phyloP scores from a whole-genome alignment of 2,329 filamentous ascomycete genomes.

The Penicillium janthinellum region DNA sequence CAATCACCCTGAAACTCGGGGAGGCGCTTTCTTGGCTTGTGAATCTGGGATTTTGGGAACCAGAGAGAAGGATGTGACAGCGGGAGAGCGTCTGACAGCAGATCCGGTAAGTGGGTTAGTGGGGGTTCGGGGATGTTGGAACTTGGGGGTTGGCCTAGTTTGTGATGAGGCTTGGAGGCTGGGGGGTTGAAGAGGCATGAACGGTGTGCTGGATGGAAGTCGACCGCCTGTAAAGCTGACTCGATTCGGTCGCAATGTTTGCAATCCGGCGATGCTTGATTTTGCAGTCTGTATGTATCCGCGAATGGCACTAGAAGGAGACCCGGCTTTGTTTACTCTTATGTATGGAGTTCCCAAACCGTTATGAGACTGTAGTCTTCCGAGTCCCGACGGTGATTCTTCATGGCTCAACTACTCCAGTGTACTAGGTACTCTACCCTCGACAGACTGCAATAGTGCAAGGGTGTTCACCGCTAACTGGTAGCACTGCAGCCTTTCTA shows the following conservation, averaged over 20 bases:
- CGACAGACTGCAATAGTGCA: background rate
- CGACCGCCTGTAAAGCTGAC: too few species aligned
- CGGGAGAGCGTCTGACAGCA: slow-evolving; percentile 18
- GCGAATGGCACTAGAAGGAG: background rate
- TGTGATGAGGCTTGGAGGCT: background rate
- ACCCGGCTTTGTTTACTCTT: background rate
- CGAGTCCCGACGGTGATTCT: background rate
- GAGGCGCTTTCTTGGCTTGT: slow-evolving; percentile 14
- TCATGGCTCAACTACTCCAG: background rate
- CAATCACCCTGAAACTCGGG: slow-evolving; percentile 27
- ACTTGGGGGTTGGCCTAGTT: background rate
- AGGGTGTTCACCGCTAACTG: slow-evolving; percentile 2
- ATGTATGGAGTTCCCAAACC: background rate
- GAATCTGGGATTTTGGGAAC: background rate
- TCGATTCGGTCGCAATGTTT: background rate
- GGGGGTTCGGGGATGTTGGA: slow-evolving; percentile 4
- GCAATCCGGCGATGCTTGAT: background rate
- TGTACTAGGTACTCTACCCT: background rate
- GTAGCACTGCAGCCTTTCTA: background rate
- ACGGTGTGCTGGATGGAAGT: background rate
- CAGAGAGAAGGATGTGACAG: slow-evolving; percentile 22
- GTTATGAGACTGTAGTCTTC: background rate
- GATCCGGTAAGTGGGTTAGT: slow-evolving; percentile 5
- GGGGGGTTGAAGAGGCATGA: background rate
- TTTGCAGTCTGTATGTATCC: background rate